Evolutionary conservation across 192 early-diverging fungal genomes (phyloP), one percentile per base, ranked within the genome.

Genomic region (Coemansia sp.): DNA sequence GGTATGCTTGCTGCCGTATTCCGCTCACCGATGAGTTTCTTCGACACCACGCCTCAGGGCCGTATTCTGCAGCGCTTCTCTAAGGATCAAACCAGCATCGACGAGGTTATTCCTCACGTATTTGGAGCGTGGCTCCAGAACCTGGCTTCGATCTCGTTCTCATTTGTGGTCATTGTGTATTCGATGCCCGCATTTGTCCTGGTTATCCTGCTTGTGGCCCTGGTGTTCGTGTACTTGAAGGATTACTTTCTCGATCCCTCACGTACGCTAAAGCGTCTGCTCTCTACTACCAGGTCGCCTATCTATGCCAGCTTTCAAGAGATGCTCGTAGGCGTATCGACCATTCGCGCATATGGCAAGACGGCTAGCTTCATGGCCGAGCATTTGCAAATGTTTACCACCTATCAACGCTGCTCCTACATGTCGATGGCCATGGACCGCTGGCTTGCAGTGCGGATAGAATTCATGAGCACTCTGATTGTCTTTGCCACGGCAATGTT

Each of bases 11-110:
- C 89, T 13, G 89, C 87, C 46, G 87, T 97, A 52, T 55, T 95
- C 18, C 87, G 84, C 64, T 78, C 88, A 3, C 89, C 87, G 10
- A 88, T 88, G 84, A 68, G 73, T 29, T 90, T 87, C 68, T 90
- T 90, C 68, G 89, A 90, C 57, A 81, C 87, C 5, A 94, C 94
- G 0, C 94, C 94, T 18, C 76, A 92, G 0, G 93, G 95, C 8
- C 88, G 95, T 55, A 90, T 96, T 74, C 73, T 95, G 44, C 95
- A 97, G 73, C 89, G 95, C 15, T 95, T 97, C 73, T 91, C 91
- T 44, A 94, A 93, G 67, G 95, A 97, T 67, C 87, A 93, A 62
- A 87, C 90, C 69, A 90, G 88, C 12, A 78, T 94, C 2, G 95
- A 97, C 65, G 93, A 94, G 67, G 73, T 83, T 16, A 76, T 93